Evolutionary conservation across 345 rosid genomes (phyloP).

Genomic region (Eutrema heterophyllum): DNA sequence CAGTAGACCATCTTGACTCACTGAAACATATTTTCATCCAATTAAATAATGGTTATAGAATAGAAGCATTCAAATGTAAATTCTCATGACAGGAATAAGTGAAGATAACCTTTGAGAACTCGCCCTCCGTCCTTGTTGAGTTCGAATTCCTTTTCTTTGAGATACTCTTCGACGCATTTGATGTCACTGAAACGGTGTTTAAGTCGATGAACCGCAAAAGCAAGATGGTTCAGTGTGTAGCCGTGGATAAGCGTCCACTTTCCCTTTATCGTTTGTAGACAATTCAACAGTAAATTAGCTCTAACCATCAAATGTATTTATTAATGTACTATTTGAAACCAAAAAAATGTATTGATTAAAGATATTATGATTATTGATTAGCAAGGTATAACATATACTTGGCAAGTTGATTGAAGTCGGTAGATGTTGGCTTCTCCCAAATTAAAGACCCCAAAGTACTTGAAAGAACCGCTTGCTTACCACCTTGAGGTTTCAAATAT

Average conservation of each 20-base stretch:
- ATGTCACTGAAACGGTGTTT: conserved; percentile 55
- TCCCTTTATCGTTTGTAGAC: conserved; percentile 39
- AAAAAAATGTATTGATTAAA: neutral
- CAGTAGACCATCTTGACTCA: conserved; percentile 78
- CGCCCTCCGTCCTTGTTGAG: conserved; percentile 72
- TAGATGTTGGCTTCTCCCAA: conserved; percentile 63
- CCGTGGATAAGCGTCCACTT: conserved; percentile 88
- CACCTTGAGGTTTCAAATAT: conserved; percentile 44
- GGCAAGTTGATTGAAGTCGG: conserved; percentile 72
- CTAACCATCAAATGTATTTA: neutral
- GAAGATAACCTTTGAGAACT: conserved; percentile 59
- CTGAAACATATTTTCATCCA: conserved; percentile 28
- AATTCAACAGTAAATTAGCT: neutral
- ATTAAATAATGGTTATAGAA: neutral
- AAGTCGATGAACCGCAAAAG: conserved; percentile 64
- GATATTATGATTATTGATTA: neutral
- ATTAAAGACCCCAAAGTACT: conserved; percentile 70
- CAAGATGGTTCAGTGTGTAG: conserved; percentile 79
- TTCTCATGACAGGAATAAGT: too few relatives aligned
- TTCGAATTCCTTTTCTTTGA: conserved; percentile 58
- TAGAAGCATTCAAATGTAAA: neutral
- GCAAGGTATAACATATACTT: conserved; percentile 32
- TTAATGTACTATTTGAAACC: too few relatives aligned
- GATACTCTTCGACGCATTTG: conserved; percentile 46
- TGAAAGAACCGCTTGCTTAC: conserved; percentile 61